Base-by-base conservation (phyloP, 768 basidiomycete species). In the Calocera cornea region DNA sequence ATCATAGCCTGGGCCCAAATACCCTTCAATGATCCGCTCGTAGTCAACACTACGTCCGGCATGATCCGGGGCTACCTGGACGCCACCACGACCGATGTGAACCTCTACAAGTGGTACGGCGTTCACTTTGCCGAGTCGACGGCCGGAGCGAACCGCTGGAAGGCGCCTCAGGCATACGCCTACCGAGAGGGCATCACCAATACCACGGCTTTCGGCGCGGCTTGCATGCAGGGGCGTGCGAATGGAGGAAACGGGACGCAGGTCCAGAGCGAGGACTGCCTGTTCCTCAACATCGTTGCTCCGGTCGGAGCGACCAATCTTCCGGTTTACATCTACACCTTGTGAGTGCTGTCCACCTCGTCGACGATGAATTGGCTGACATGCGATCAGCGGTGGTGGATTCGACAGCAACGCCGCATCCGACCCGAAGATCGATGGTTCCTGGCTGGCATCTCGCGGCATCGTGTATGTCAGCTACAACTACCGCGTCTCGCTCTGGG, bases 391-490 rank as follows among this genome's bases (percentile, higher is more conserved):
- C 44, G 70, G 71, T 29, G 72, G 72, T 0, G 73, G 72, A 3
- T 72, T 71, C 38, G 67, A 70, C 60, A 73, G 70, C 47, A 68
- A 69, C 14, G 73, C 73, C 34, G 67, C 71, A 0, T 72, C 73
- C 3, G 70, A 74, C 34, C 73, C 73, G 0, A 70, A 73, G 40
- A 70, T 73, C 50, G 72, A 73, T 36, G 72, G 72, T 10, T 73
- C 72, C 10, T 72, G 64, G 60, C 65, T 73, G 16, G 72, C 72
- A 19, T 72, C 71, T 10, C 70, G 68, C 65, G 73, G 68, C 1
- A 72, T 73, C 36, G 71, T 73, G 8, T 74, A 72, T 64, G 73
- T 69, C 22, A 73, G 71, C 65, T 73, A 69, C 64, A 73, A 73
- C 31, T 74, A 74, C 65, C 72, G 73, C n/a, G 69, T 74, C 3